Evolutionary conservation across 31 red algal species (phyloP), one percentile per base, ranked within the genome.

Genomic region (Odonthalia washingtoniensis): DNA sequence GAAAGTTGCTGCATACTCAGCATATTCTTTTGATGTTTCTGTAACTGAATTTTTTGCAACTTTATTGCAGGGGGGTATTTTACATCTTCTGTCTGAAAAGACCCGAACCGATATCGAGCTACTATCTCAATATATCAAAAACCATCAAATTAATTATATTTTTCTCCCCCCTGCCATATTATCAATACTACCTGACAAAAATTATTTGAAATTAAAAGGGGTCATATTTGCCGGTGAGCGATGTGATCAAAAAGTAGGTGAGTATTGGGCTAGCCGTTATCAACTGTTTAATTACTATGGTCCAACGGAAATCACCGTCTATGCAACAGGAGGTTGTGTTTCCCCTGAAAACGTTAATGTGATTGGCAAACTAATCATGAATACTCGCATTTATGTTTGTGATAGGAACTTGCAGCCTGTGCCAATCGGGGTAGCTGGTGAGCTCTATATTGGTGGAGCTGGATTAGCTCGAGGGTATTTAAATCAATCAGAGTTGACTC

Each of bases 381-480:
- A 45, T 41, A 45, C 72, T 38, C 41, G 37, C 32, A 39, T 76
- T 30, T 40, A 40, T 41, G 72, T 76, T 39, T 40, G 30, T 39
- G 72, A 30, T 40, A 30, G 28, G 30, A 38, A 76, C 37, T 40
- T 40, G 41, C 41, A 30, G 30, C 30, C 41, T 45, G 35, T 38
- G 28, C 38, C 72, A 38, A 45, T 45, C 27, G 72, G 72, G 38
- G 3, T 43, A 41, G 30, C 72, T 40, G 72, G 72, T 28, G 72
- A 76, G 72, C 37, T 76, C 33, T 40, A 43, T 45, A 76, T 76
- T 41, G 72, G 72, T 39, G 72, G 72, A 45, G 72, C 72, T 30
- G 72, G 72, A 30, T 40, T 76, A 45, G 41, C 72, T 31, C 30
- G 41, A 40, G 72, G 72, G 27, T 76, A 76, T 41, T 30, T 76